A percentile compares a stretch with the other conserved stretches of the same genome.
These are phyloP conservation scores for Brassica nigra DNA, from an alignment of 345 rosid genomes.

Conservation along the genomic window DNA sequence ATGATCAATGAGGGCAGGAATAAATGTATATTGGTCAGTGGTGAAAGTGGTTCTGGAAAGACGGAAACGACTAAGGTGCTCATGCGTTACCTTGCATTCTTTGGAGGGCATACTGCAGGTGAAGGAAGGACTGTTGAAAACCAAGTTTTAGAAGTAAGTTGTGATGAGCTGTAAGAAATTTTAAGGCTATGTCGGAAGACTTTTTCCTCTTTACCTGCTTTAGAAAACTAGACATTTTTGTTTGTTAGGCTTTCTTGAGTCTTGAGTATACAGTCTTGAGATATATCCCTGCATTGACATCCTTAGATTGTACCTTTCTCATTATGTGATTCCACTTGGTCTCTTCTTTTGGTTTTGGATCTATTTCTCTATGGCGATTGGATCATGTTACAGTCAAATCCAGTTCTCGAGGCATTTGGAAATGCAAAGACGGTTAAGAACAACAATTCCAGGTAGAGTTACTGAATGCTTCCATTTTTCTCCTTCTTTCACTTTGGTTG, in stretches of 20 bases:
- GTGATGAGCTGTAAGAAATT: constrained; percentile 5
- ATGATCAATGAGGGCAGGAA: constrained; percentile 78
- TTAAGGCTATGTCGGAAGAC: constrained; percentile 1
- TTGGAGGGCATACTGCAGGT: constrained; percentile 69
- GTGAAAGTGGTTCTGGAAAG: constrained; percentile 98
- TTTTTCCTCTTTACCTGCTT: constrained; percentile 13
- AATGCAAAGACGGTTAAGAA: constrained; percentile 92
- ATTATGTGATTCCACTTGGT: constrained; percentile 8
- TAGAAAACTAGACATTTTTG: not conserved
- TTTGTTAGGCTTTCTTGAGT: constrained; percentile 12
- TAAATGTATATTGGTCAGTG: constrained; percentile 87
- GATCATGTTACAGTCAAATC: constrained; percentile 73
- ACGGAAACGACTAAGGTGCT: constrained; percentile 96
- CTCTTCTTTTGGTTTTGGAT: constrained; percentile 21
- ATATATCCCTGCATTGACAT: not conserved
- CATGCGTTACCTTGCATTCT: constrained; percentile 86
- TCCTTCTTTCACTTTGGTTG: constrained; percentile 19
- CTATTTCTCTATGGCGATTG: constrained; percentile 13
- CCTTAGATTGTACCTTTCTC: constrained; percentile 17
- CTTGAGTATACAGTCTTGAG: constrained; percentile 4
- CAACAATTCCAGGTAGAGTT: constrained; percentile 78
- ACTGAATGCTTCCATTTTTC: constrained; percentile 5
- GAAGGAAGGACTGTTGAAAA: constrained; percentile 80
- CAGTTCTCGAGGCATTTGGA: constrained; percentile 95
- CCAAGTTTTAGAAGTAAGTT: constrained; percentile 78